Evolutionary conservation across 2,329 filamentous ascomycete genomes (phyloP).

Genomic region (Zalaria obscura): DNA sequence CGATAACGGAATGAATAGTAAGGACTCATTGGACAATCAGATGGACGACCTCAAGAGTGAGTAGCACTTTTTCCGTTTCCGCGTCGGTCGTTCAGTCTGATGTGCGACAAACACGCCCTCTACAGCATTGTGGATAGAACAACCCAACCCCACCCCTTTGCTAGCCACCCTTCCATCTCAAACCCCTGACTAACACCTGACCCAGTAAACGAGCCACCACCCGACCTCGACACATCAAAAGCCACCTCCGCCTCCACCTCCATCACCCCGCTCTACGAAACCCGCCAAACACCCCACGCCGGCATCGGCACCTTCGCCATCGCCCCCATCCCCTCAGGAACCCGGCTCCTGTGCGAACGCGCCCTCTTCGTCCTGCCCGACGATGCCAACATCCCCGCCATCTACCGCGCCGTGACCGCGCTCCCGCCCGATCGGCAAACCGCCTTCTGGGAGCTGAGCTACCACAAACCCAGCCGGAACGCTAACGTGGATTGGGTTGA

Average conservation of each 20-base stretch:
- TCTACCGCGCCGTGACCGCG: constrained; percentile 2
- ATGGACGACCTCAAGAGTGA: too few species aligned
- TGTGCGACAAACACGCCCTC: too few species aligned
- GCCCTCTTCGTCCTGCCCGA: constrained; percentile 6
- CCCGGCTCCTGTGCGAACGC: constrained; percentile 5
- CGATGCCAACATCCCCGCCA: constrained; percentile 5
- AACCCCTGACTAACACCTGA: too few species aligned
- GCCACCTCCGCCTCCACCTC: background rate
- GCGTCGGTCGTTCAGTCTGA: too few species aligned
- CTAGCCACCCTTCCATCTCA: too few species aligned
- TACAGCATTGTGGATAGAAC: too few species aligned
- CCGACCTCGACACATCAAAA: too few species aligned
- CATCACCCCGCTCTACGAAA: constrained; percentile 2
- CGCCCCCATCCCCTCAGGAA: constrained; percentile 4
- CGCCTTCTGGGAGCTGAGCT: constrained; percentile 6
- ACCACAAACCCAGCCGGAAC: background rate
- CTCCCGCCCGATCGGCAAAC: background rate
- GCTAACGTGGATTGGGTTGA: constrained; percentile 5
- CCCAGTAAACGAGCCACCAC: too few species aligned
- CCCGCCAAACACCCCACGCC: constrained; percentile 4
- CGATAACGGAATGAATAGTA: too few species aligned
- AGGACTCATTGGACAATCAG: too few species aligned
- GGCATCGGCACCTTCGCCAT: constrained; percentile 7
- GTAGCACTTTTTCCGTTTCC: too few species aligned
- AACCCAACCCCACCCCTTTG: too few species aligned